Percentiles rank a stretch among this genome's conserved stretches.
Conservation (phyloP, 2,329 filamentous ascomycete genomes). For the Aspergillus melleus region DNA sequence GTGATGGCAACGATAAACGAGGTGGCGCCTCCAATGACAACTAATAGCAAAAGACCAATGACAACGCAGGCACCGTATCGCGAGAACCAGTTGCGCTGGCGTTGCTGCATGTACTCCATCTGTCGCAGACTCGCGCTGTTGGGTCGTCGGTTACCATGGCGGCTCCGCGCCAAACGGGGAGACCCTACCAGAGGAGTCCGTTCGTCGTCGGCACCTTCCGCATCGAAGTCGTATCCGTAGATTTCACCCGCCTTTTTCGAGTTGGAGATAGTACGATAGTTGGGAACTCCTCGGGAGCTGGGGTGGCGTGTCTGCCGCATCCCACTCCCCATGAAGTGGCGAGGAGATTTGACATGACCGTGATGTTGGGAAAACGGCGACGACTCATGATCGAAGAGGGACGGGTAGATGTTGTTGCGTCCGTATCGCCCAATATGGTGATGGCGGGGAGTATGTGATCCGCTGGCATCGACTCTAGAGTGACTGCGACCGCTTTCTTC, state of each 20-base stretch:
- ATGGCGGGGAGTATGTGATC: constrained; percentile 65
- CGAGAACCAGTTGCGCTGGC: constrained; percentile 64
- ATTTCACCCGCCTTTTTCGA: constrained; percentile 62
- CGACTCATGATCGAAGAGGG: constrained; percentile 74
- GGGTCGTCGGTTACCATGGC: constrained; percentile 52
- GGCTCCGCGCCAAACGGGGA: constrained; percentile 61
- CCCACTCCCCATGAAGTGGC: constrained; percentile 50
- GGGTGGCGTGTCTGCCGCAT: constrained; percentile 67
- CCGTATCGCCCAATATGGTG: constrained; percentile 80
- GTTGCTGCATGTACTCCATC: constrained; percentile 71
- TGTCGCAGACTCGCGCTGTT: constrained; percentile 62
- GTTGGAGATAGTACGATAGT: constrained; percentile 46
- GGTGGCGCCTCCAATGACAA: constrained; percentile 81
- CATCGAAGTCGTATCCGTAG: constrained; percentile 77
- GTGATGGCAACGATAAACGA: constrained; percentile 91
- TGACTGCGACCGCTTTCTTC: constrained; percentile 63
- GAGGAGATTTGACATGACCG: constrained; percentile 63
- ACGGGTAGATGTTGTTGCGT: constrained; percentile 66
- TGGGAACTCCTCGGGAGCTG: constrained; percentile 63
- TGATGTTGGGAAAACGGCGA: constrained; percentile 68
- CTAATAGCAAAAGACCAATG: constrained; percentile 74
- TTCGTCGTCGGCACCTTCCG: constrained; percentile 81
- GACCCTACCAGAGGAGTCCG: constrained; percentile 75
- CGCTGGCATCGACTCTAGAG: constrained; percentile 58
- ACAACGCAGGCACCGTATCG: constrained; percentile 85